These are phyloP conservation scores for Pugionium dolabratum DNA, from an alignment of 345 rosid genomes.

Conservation along the genomic window DNA sequence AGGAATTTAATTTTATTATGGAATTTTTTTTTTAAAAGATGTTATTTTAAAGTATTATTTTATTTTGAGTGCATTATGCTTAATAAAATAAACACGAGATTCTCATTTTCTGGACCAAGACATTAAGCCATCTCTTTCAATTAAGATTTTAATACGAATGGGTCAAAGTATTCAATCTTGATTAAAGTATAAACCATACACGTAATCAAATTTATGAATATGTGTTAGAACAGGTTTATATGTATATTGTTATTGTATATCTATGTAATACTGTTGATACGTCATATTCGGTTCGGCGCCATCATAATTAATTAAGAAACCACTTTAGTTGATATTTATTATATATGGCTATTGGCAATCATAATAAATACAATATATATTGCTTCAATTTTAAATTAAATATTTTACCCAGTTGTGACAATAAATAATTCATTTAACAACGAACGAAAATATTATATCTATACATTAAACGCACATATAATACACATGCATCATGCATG, in stretches of 20 bases:
- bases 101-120: constrained; percentile 14
- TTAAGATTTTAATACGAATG: constrained; percentile 9
- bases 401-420: too few relatives aligned
- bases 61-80: too few relatives aligned
- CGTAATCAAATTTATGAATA: constrained; percentile 30
- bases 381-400: constrained; percentile 1
- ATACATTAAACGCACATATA: too few relatives aligned
- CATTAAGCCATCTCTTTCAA: constrained; percentile 27
- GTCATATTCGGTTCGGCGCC: constrained; percentile 42
- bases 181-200: constrained; percentile 24
- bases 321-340: constrained; percentile 19
- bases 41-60: too few relatives aligned
- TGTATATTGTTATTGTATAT: background rate
- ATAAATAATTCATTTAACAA: too few relatives aligned
- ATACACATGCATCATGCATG: too few relatives aligned
- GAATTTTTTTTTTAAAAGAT: too few relatives aligned
- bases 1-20: too few relatives aligned
- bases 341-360: constrained; percentile 28
- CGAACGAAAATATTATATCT: too few relatives aligned
- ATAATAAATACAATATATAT: constrained; percentile 8
- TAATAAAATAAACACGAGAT: constrained; percentile 32
- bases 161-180: constrained; percentile 16
- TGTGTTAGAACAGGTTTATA: constrained; percentile 8
- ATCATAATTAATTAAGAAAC: constrained; percentile 25
- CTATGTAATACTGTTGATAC: constrained; percentile 19